A percentile compares a stretch with the other conserved stretches of the same genome.
Evolutionary conservation across 306 rosid genomes (phyloP).

Genomic region (Comarum palustre): DNA sequence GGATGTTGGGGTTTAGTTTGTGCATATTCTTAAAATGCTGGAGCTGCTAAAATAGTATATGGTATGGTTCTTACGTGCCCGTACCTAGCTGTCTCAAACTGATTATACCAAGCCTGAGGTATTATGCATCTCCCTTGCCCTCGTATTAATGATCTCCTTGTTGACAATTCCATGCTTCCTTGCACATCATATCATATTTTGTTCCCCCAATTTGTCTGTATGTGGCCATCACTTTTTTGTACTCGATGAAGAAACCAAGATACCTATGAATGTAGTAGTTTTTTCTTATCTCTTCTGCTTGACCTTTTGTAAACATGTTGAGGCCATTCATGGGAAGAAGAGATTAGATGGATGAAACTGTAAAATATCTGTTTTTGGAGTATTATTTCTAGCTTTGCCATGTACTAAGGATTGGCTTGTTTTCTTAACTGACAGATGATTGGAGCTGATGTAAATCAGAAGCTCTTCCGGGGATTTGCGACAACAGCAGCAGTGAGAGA

Average conservation of each 20-base stretch:
- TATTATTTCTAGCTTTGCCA: constrained; percentile 17
- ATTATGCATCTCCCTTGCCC: constrained; percentile 21
- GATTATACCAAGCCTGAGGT: constrained; percentile 17
- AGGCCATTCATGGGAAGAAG: background rate
- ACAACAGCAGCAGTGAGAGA: constrained; percentile 92
- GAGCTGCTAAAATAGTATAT: constrained; percentile 8
- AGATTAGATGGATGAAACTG: background rate
- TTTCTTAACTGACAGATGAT: constrained; percentile 42
- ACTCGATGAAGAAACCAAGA: constrained; percentile 7
- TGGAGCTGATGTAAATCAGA: constrained; percentile 93
- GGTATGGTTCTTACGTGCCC: constrained; percentile 29
- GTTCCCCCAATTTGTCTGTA: constrained; percentile 11
- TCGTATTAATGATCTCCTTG: constrained; percentile 9
- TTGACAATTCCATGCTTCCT: constrained; percentile 2
- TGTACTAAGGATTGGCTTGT: constrained; percentile 16
- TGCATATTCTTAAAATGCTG: background rate
- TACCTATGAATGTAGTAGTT: background rate
- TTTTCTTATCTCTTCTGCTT: background rate
- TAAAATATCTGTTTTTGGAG: background rate
- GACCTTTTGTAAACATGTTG: background rate
- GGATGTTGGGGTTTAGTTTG: background rate
- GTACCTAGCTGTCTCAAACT: constrained; percentile 28
- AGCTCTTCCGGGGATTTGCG: constrained; percentile 84
- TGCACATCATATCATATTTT: constrained; percentile 14
- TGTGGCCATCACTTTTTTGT: constrained; percentile 18